Conservation (phyloP, 1,284 basidiomycete genomes). For the Rhodotorula sp. region DNA sequence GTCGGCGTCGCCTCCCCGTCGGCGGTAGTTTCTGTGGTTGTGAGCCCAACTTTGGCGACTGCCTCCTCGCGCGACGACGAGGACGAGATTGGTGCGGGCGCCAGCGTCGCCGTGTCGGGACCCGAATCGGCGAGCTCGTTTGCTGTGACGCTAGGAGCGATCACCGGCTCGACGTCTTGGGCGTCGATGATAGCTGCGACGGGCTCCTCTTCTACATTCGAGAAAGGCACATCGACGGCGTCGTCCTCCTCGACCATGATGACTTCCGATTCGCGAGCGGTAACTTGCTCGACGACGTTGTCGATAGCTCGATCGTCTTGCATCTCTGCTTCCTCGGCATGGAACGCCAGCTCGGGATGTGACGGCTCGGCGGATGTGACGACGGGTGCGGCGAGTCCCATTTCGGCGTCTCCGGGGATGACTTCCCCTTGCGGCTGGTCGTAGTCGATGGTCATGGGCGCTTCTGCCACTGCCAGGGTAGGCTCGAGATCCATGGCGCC, state of each 20-base stretch:
- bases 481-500: constrained; percentile 13
- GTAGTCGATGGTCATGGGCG: constrained; percentile 29
- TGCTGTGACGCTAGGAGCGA: too few species aligned
- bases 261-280: not conserved
- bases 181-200: too few species aligned
- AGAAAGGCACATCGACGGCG: not conserved
- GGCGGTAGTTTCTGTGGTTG: too few species aligned
- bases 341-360: too few species aligned
- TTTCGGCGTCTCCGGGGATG: constrained; percentile 17
- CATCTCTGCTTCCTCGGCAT: too few species aligned
- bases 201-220: too few species aligned
- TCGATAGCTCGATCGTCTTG: not conserved
- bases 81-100: too few species aligned
- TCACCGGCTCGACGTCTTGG: too few species aligned
- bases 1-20: too few species aligned
- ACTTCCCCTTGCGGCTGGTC: not conserved
- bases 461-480: not conserved
- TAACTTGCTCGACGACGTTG: not conserved
- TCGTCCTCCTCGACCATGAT: not conserved
- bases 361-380: not conserved
- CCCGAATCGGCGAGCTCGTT: too few species aligned
- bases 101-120: too few species aligned
- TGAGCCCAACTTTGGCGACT: not conserved
- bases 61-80: not conserved
- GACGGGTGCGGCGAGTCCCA: constrained; percentile 12